Evolutionary conservation across 108 stramenopile species (phyloP).

Genomic region (Cyclotella atomus): DNA sequence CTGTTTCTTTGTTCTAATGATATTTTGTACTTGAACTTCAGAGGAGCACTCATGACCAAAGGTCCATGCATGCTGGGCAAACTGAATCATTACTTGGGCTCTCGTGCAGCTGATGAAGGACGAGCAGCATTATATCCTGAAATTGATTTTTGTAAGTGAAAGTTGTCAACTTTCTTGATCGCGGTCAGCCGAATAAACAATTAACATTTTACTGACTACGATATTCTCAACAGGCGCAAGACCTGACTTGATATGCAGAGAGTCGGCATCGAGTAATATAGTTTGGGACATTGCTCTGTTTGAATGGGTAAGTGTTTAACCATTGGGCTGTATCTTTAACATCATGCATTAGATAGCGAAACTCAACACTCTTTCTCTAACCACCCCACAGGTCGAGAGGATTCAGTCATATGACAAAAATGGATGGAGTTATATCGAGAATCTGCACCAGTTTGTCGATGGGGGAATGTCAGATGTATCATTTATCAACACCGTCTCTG

Average conservation of each 20-base stretch:
- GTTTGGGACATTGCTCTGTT: conserved; percentile 23
- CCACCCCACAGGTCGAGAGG: neutral
- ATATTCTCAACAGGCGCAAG: neutral
- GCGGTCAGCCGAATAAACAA: no score
- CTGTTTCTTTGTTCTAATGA: no score
- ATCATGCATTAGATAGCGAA: no score
- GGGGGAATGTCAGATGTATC: conserved; percentile 21
- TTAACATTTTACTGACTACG: no score
- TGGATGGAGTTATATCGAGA: conserved; percentile 18
- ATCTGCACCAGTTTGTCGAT: conserved; percentile 27
- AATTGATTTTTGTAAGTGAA: conserved; percentile 18
- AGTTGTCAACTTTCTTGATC: no score
- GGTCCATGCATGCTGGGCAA: conserved; percentile 26
- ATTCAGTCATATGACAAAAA: conserved; percentile 17
- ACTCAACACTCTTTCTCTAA: neutral
- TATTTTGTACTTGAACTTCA: no score
- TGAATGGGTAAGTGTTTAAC: conserved; percentile 5
- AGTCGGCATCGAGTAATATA: neutral
- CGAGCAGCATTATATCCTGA: conserved; percentile 9
- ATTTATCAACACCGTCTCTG: conserved; percentile 13
- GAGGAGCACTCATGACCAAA: conserved; percentile 13
- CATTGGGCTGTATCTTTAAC: no score
- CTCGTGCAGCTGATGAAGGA: conserved; percentile 6
- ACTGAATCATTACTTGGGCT: conserved; percentile 22
- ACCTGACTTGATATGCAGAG: neutral